Conservation (phyloP, 108 stramenopile species). For the Pseudonitzschia pungens region DNA sequence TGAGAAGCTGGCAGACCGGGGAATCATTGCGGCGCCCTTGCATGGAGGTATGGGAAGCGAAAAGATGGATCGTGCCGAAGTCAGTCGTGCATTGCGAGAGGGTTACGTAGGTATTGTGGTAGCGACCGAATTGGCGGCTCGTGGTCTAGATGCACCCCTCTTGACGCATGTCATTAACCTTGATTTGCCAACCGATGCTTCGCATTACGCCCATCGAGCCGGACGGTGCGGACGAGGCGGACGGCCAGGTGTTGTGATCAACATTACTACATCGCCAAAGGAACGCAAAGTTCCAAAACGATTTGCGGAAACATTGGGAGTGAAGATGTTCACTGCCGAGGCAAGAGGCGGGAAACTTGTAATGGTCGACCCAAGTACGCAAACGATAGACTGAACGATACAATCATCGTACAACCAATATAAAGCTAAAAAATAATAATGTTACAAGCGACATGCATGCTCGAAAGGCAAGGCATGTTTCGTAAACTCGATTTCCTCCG, state of each 20-base stretch:
- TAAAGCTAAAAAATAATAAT: neutral
- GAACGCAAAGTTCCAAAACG: slow-evolving; percentile 75
- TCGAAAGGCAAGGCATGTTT: too few relatives aligned
- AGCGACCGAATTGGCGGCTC: slow-evolving; percentile 86
- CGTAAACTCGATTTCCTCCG: too few relatives aligned
- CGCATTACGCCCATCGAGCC: slow-evolving; percentile 85
- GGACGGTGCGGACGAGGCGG: slow-evolving; percentile 89
- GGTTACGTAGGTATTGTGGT: slow-evolving; percentile 87
- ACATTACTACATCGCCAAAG: slow-evolving; percentile 64
- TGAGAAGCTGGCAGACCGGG: slow-evolving; percentile 71
- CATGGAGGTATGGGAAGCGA: slow-evolving; percentile 73
- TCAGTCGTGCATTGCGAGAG: slow-evolving; percentile 77
- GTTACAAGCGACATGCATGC: too few relatives aligned
- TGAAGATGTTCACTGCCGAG: slow-evolving; percentile 73
- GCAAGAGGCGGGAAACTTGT: slow-evolving; percentile 60
- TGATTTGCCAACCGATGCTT: slow-evolving; percentile 88
- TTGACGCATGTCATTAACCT: slow-evolving; percentile 88
- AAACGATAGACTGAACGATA: slow-evolving; percentile 14
- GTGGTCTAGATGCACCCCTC: slow-evolving; percentile 85
- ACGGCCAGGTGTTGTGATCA: slow-evolving; percentile 84
- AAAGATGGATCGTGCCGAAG: slow-evolving; percentile 86
- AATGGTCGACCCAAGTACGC: slow-evolving; percentile 48
- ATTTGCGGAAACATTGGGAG: slow-evolving; percentile 66
- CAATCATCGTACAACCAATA: neutral
- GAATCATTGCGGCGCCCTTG: slow-evolving; percentile 81